phyloP scores from a whole-genome alignment of 805 yeast genomes.

The Saccharomycopsis amapae region DNA sequence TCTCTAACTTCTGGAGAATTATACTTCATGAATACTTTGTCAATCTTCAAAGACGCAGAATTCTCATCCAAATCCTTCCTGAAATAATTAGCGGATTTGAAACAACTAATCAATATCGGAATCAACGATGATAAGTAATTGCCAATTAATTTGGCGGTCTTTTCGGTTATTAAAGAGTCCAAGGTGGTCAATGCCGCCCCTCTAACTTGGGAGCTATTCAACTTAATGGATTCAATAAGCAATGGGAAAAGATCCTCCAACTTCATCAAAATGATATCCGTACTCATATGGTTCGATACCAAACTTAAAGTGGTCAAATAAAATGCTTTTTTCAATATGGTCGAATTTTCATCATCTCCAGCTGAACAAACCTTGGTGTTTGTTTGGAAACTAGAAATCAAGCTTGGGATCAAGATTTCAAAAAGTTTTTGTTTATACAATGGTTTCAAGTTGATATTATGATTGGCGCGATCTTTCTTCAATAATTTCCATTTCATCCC shows the following conservation, averaged over 20 bases:
- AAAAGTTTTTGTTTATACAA: conserved; percentile 80
- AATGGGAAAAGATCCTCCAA: conserved; percentile 62
- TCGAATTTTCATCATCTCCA: background rate
- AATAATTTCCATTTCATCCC: background rate
- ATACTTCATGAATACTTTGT: conserved; percentile 22
- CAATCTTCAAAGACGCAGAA: conserved; percentile 17
- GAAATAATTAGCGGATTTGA: conserved; percentile 21
- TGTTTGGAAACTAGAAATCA: conserved; percentile 40
- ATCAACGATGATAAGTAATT: conserved; percentile 51
- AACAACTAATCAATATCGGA: conserved; percentile 42
- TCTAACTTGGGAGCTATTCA: conserved; percentile 42
- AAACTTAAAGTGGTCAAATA: conserved; percentile 62
- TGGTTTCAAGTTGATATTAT: conserved; percentile 28
- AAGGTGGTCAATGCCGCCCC: conserved; percentile 58
- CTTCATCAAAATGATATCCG: conserved; percentile 56
- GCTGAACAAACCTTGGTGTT: conserved; percentile 12
- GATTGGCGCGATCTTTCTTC: background rate
- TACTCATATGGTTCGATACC: conserved; percentile 58
- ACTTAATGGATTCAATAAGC: conserved; percentile 53
- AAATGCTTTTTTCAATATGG: conserved; percentile 34
- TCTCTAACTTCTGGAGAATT: conserved; percentile 47
- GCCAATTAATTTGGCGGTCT: conserved; percentile 45
- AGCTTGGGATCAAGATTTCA: conserved; percentile 46
- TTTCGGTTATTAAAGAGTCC: conserved; percentile 42
- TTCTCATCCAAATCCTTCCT: conserved; percentile 15